Conservation (phyloP, 176 grass and related monocot species). For the Aegilops umbellulata region DNA sequence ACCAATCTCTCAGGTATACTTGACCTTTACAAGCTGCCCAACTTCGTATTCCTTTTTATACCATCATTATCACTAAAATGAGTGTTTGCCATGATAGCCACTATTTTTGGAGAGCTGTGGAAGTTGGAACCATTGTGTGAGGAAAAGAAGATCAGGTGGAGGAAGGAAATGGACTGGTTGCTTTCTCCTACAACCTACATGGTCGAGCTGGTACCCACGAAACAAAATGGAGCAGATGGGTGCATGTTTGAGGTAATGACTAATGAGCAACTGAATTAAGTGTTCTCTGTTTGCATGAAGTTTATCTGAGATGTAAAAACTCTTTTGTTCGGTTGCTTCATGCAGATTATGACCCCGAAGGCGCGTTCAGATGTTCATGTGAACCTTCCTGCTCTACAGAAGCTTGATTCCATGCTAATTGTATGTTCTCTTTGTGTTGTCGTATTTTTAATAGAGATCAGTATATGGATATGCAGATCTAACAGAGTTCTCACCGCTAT, state of each 20-base stretch:
- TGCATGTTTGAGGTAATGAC: constrained; percentile 73
- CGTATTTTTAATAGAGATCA: background rate
- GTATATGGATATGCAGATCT: background rate
- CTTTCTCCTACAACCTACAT: constrained; percentile 93
- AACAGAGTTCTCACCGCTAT: background rate
- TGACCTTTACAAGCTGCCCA: background rate
- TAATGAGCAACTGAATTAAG: constrained; percentile 13
- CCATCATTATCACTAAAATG: background rate
- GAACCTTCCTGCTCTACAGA: constrained; percentile 97
- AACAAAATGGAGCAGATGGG: constrained; percentile 83
- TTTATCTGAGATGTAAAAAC: background rate
- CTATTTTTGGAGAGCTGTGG: constrained; percentile 95
- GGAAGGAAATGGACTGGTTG: constrained; percentile 96
- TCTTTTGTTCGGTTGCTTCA: constrained; percentile 10
- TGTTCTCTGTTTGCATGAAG: background rate
- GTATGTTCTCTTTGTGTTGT: constrained; percentile 49
- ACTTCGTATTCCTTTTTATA: background rate
- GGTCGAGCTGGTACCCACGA: constrained; percentile 93
- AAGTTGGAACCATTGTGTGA: constrained; percentile 87
- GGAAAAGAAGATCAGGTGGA: constrained; percentile 82
- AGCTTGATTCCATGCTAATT: constrained; percentile 94
- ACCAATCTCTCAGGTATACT: constrained; percentile 79
- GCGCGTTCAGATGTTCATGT: constrained; percentile 93
- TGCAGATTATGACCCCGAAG: constrained; percentile 96
- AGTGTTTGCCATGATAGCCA: constrained; percentile 42